A percentile compares a stretch with the other conserved stretches of the same genome.
Evolutionary conservation across 345 rosid genomes (phyloP).

Genomic region (Pugionium cornutum): DNA sequence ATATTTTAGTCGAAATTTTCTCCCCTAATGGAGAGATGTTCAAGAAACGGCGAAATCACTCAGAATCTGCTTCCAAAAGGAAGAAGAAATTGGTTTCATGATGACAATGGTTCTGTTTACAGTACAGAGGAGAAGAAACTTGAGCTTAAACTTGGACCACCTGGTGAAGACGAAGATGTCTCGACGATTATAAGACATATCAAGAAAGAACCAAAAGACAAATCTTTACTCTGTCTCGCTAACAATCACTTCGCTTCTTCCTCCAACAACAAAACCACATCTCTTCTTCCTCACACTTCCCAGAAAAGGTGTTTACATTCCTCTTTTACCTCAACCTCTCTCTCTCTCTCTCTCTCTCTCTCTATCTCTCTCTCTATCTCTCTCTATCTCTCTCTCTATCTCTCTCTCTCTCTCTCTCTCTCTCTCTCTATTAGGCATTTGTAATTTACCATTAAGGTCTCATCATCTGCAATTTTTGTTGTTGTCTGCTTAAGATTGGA

Average conservation of each 20-base stretch:
- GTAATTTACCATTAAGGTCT: conserved; percentile 22
- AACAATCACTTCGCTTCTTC: conserved; percentile 14
- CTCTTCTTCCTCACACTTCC: not conserved
- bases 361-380: too few relatives aligned
- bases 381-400: too few relatives aligned
- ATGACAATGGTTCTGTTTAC: conserved; percentile 25
- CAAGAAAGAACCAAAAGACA: conserved; percentile 44
- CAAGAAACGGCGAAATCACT: conserved; percentile 50
- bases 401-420: too few relatives aligned
- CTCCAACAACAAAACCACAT: conserved; percentile 35
- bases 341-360: too few relatives aligned
- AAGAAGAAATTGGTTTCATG: conserved; percentile 48
- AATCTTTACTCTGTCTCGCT: conserved; percentile 48
- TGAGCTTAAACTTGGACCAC: conserved; percentile 95
- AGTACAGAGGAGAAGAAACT: conserved; percentile 73
- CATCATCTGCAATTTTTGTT: conserved; percentile 31
- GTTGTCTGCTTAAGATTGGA: conserved; percentile 30
- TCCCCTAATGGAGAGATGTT: conserved; percentile 47
- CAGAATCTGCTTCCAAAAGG: conserved; percentile 54
- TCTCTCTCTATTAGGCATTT: too few relatives aligned
- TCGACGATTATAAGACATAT: conserved; percentile 23
- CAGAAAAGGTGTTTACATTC: conserved; percentile 31
- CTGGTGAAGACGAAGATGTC: conserved; percentile 53
- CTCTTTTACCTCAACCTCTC: too few relatives aligned
- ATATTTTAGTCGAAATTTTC: not conserved